These are phyloP conservation scores for Sugiyamaella neomexicana DNA, from an alignment of 1,139 yeast genomes.

Conservation along the genomic window DNA sequence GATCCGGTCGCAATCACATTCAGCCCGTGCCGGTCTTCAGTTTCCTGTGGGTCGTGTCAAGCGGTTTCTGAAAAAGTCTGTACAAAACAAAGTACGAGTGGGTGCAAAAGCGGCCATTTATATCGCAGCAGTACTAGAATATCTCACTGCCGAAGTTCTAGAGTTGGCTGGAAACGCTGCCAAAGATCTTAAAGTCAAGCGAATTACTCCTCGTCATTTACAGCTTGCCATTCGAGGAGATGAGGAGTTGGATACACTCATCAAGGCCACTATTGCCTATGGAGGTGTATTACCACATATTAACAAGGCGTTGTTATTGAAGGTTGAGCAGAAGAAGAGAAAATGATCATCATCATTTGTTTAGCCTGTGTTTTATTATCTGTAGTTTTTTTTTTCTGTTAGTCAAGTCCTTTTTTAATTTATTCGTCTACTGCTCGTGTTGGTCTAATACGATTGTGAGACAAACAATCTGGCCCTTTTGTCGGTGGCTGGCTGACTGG, in stretches of 20 bases:
- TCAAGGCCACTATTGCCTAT: slow-evolving; percentile 96
- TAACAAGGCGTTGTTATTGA: slow-evolving; percentile 87
- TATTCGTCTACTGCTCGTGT: neutral
- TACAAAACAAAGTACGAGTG: slow-evolving; percentile 91
- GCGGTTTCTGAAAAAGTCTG: slow-evolving; percentile 87
- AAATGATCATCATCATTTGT: neutral
- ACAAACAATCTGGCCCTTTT: neutral
- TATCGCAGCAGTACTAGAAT: slow-evolving; percentile 94
- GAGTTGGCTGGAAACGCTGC: slow-evolving; percentile 99
- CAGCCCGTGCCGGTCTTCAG: slow-evolving; percentile 96
- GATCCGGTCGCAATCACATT: slow-evolving; percentile 71
- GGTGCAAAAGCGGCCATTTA: slow-evolving; percentile 98
- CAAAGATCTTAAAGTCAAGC: slow-evolving; percentile 94
- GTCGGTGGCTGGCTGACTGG: neutral
- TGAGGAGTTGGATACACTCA: slow-evolving; percentile 94
- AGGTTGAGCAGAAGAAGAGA: slow-evolving; percentile 81
- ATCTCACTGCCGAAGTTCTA: slow-evolving; percentile 95
- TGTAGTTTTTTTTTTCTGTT: neutral
- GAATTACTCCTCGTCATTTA: slow-evolving; percentile 98
- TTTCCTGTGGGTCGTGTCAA: slow-evolving; percentile 99
- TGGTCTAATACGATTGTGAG: neutral
- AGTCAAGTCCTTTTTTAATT: neutral
- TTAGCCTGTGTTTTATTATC: neutral
- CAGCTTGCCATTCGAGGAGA: slow-evolving; percentile 99
- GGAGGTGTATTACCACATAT: slow-evolving; percentile 99